Evolutionary conservation across 257 asterid species (phyloP), one percentile per base, ranked within the genome.

Genomic region (Linaria vulgaris): DNA sequence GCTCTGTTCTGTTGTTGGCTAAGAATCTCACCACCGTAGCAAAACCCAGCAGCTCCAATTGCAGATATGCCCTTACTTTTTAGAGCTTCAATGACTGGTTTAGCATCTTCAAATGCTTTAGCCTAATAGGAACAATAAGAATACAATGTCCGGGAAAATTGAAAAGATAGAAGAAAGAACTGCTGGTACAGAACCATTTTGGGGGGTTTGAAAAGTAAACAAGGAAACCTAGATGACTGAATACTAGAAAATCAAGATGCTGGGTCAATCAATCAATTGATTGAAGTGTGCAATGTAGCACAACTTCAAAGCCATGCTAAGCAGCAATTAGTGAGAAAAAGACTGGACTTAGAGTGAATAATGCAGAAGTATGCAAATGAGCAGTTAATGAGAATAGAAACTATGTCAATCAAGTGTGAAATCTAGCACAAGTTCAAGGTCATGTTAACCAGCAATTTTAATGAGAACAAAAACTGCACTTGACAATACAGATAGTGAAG

Each of bases 1-100:
- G 48, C 41, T 59, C 10, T 12, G 48, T 4, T 22, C 30, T n/a
- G 66, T 63, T 46, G 56, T 66, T 7, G 20, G 41, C 47, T 23
- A 21, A 19, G 47, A 44, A 30, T 55, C 76, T 71, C 58, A 82
- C 94, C 94, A 6, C 85, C 94, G 70, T 80, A 82, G 78, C 89
- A 85, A 68, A 78, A 85, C 22, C 89, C 94, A 67, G 80, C 94
- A 24, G 88, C 87, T 45, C 87, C 94, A 34, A 78, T 68, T 17
- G 76, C 63, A 61, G 83, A 59, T 51, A 80, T 49, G 52, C 89
- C 87, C 63, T 70, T 79, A 43, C 75, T 71, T 48, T 64, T 80
- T 34, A 85, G 66, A 78, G 76, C 83, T 59, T 69, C 75, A 62
- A 85, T 52, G 39, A 85, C 77, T 22, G 64, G 68, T 61, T 75